Conservation (phyloP, 257 asterid genomes). For the Plantago major region DNA sequence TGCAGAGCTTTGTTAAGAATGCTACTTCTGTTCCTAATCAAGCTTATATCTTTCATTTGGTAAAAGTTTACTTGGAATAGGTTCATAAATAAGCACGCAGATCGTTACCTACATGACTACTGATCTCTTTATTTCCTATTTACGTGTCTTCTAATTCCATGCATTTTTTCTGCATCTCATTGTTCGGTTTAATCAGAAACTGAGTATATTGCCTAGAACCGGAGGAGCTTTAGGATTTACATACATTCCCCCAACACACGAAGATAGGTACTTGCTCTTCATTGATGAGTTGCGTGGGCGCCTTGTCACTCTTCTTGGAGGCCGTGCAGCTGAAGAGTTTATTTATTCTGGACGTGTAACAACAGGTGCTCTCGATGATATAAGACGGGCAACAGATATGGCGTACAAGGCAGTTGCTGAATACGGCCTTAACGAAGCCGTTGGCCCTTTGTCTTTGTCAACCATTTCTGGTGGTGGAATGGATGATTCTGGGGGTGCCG, state of each 20-base stretch:
- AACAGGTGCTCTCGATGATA: conserved; percentile 98
- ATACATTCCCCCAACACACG: conserved; percentile 81
- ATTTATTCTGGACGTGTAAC: conserved; percentile 94
- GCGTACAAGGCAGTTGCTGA: conserved; percentile 99
- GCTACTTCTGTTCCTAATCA: too few species aligned
- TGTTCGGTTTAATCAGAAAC: conserved; percentile 56
- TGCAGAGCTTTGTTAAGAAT: too few species aligned
- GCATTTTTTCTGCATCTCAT: not conserved
- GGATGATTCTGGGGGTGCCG: conserved; percentile 81
- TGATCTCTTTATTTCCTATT: too few species aligned
- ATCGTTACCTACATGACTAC: too few species aligned
- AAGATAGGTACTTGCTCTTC: conserved; percentile 95
- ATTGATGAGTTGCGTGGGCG: conserved; percentile 96
- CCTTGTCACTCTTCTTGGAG: conserved; percentile 95
- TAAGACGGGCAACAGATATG: conserved; percentile 95
- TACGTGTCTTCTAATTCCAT: too few species aligned
- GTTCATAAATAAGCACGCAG: too few species aligned
- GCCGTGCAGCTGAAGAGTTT: conserved; percentile 99
- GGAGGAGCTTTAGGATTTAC: conserved; percentile 99
- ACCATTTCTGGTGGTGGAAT: conserved; percentile 92
- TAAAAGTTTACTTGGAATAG: too few species aligned
- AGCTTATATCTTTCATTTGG: too few species aligned
- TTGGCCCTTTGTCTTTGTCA: conserved; percentile 89
- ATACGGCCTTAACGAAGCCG: conserved; percentile 75
- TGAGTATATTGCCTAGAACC: conserved; percentile 97